phyloP scores from a whole-genome alignment of 116 monocot genomes.

The Posidonia oceanica region DNA sequence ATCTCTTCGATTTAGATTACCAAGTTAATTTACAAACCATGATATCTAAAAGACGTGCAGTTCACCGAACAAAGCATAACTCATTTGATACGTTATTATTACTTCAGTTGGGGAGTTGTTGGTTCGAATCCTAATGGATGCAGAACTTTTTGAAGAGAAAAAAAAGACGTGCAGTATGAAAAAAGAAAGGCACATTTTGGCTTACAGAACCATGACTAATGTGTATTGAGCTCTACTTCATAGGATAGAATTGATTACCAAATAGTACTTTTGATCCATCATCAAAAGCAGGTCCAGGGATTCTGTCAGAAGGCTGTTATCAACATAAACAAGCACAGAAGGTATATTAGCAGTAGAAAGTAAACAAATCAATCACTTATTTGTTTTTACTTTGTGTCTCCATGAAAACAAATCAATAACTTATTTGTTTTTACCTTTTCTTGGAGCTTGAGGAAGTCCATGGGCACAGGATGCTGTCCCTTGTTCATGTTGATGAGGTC shows the following conservation, averaged over 20 bases:
- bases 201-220: no score
- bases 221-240: no score
- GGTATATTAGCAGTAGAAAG: neutral
- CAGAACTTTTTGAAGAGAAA: no score
- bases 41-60: no score
- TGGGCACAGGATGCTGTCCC: conserved; percentile 19
- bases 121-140: no score
- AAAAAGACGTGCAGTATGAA: no score
- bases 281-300: conserved; percentile 35
- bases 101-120: no score
- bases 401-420: no score
- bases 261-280: conserved; percentile 39
- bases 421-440: conserved; percentile 10
- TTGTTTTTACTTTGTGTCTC: conserved; percentile 7
- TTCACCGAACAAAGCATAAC: no score
- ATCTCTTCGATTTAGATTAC: no score
- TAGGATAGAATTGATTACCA: conserved; percentile 20
- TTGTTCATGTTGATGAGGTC: conserved; percentile 32
- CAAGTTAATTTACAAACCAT: neutral
- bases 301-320: conserved; percentile 26
- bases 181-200: neutral
- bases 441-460: conserved; percentile 62
- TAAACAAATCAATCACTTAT: no score
- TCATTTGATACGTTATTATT: no score
- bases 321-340: neutral